Conservation (phyloP, 2,329 filamentous ascomycete species). For the Dendryphion nanum region DNA sequence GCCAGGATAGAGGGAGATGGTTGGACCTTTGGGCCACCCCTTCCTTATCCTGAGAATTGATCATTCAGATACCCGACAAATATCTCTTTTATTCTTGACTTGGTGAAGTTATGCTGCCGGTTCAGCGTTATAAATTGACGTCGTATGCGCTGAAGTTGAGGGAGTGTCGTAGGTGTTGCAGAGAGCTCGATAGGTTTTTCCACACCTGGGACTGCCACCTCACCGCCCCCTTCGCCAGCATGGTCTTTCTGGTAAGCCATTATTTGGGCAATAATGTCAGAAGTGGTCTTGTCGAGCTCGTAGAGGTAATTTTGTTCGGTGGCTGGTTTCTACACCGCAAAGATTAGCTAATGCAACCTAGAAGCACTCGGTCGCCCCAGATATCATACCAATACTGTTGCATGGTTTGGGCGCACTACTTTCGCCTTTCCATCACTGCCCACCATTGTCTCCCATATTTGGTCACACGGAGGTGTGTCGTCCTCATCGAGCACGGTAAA, state of each 20-base stretch:
- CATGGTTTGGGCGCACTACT: conserved; percentile 69
- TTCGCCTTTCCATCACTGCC: conserved; percentile 62
- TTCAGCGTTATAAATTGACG: conserved; percentile 77
- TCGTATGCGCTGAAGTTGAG: conserved; percentile 74
- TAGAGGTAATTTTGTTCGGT: conserved; percentile 72
- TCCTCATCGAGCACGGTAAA: conserved; percentile 80
- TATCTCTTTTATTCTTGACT: conserved; percentile 35
- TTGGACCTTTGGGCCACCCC: no score
- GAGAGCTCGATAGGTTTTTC: conserved; percentile 65
- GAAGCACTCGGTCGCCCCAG: conserved; percentile 1
- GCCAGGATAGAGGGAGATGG: no score
- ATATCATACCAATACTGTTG: conserved; percentile 62
- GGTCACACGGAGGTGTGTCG: conserved; percentile 62
- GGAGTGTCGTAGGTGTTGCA: conserved; percentile 63
- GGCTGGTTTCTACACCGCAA: conserved; percentile 54
- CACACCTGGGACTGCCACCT: conserved; percentile 55
- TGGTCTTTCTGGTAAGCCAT: conserved; percentile 67
- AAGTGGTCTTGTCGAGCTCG: conserved; percentile 74
- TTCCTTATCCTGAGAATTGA: conserved; percentile 33
- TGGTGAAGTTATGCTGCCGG: conserved; percentile 57
- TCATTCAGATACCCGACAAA: conserved; percentile 42
- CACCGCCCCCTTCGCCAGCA: conserved; percentile 58
- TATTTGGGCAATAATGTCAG: conserved; percentile 70
- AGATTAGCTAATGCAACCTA: conserved; percentile 7
- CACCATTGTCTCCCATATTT: conserved; percentile 71